Evolutionary conservation across 352 stramenopile species (phyloP).

Genomic region (Elongisporangium undulatum): DNA sequence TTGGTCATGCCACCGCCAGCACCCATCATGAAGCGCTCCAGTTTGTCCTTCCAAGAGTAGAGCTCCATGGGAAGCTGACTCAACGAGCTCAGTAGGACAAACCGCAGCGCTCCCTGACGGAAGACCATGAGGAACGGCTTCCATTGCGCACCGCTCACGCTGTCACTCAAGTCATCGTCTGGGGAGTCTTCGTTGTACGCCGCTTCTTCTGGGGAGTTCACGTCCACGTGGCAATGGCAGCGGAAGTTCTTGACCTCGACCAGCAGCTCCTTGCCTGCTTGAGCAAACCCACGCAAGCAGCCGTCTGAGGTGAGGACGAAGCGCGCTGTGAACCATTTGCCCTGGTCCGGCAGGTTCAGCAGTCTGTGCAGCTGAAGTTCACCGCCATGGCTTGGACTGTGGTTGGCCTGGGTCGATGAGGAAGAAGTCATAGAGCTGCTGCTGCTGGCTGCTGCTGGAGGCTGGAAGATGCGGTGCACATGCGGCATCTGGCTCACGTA

Average conservation of each 20-base stretch:
- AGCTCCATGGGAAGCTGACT: constrained; percentile 36
- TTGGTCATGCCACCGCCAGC: neutral
- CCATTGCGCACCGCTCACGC: constrained; percentile 10
- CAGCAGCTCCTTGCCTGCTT: constrained; percentile 25
- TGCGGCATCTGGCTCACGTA: constrained; percentile 54
- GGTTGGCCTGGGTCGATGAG: neutral
- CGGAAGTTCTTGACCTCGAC: constrained; percentile 49
- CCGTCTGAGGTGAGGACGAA: constrained; percentile 49
- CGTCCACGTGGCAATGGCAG: constrained; percentile 37
- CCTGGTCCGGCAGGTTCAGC: constrained; percentile 47
- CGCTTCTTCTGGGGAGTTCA: constrained; percentile 1
- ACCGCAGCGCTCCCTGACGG: constrained; percentile 34
- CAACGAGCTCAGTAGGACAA: constrained; percentile 44
- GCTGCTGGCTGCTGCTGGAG: constrained; percentile 13
- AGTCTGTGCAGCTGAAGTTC: constrained; percentile 37
- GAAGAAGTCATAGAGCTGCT: neutral
- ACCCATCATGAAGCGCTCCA: constrained; percentile 26
- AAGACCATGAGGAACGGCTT: constrained; percentile 61
- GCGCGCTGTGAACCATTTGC: constrained; percentile 37
- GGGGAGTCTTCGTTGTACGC: constrained; percentile 1
- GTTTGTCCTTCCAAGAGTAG: constrained; percentile 51
- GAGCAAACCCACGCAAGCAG: constrained; percentile 25
- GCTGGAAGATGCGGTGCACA: constrained; percentile 49
- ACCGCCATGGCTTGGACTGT: neutral
- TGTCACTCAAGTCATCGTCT: constrained; percentile 11